Conservation (phyloP, 164 flowering plant genomes). For the Berberis vulgaris region DNA sequence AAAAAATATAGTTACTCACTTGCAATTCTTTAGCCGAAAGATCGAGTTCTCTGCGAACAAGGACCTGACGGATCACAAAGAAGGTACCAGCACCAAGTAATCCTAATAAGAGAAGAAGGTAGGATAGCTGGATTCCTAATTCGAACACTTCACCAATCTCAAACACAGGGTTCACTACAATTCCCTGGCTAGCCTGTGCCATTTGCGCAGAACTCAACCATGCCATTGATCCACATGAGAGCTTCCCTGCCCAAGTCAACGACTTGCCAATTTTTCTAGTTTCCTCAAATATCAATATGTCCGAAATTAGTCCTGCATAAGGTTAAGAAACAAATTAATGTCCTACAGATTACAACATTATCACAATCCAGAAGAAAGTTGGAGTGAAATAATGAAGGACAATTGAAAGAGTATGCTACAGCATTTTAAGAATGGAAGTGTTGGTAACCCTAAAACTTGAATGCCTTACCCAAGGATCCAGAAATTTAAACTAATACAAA, state of each 20-base stretch:
- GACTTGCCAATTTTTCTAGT: conserved; percentile 12
- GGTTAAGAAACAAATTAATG: neutral
- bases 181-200: conserved; percentile 45
- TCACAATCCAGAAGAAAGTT: too few relatives aligned
- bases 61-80: conserved; percentile 89
- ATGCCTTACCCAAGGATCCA: too few relatives aligned
- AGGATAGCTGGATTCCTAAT: conserved; percentile 84
- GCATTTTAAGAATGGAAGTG: too few relatives aligned
- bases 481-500: too few relatives aligned
- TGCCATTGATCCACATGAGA: conserved; percentile 32
- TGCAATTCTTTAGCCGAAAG: conserved; percentile 98
- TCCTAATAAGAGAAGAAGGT: conserved; percentile 63
- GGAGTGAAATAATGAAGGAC: too few relatives aligned
- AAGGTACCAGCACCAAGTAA: conserved; percentile 81
- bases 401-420: too few relatives aligned
- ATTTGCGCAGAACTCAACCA: conserved; percentile 49
- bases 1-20: conserved; percentile 23
- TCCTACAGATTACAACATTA: too few relatives aligned
- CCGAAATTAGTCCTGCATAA: conserved; percentile 25
- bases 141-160: conserved; percentile 85
- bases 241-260: conserved; percentile 18
- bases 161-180: conserved; percentile 45
- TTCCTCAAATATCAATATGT: conserved; percentile 11
- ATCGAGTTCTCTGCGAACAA: conserved; percentile 91
- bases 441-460: too few relatives aligned